Conservation (phyloP, 2,329 filamentous ascomycete species). For the Hymenotorrendiella dingleyae region DNA sequence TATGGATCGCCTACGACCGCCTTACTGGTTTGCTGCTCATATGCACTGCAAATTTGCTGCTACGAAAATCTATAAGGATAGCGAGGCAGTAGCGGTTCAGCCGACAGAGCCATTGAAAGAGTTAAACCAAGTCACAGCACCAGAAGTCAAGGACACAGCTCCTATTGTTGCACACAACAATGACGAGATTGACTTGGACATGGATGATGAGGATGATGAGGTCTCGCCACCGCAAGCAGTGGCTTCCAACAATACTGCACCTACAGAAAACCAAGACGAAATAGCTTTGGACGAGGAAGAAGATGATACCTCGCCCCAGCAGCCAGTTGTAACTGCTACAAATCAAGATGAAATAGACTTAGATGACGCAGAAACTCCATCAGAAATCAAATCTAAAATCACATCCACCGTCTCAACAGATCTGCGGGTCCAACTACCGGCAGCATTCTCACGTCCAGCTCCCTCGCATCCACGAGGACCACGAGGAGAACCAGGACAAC, state of each 20-base stretch:
- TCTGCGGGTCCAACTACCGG: conserved; percentile 68
- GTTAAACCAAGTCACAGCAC: background rate
- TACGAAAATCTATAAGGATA: conserved; percentile 46
- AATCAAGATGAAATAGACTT: conserved; percentile 12
- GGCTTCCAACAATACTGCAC: background rate
- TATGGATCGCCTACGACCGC: conserved; percentile 73
- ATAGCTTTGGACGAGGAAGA: conserved; percentile 47
- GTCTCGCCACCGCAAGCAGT: conserved; percentile 20
- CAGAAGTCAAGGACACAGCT: background rate
- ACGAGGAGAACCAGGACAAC: conserved; percentile 56
- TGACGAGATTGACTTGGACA: conserved; percentile 59
- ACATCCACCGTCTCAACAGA: conserved; percentile 48
- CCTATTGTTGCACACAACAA: conserved; percentile 44
- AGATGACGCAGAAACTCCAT: conserved; percentile 1
- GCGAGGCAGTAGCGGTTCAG: conserved; percentile 10
- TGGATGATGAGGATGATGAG: conserved; percentile 21
- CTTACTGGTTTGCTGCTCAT: conserved; percentile 91
- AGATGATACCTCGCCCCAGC: conserved; percentile 22
- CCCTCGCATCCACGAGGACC: conserved; percentile 32
- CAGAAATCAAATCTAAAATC: background rate
- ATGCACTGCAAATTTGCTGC: conserved; percentile 85
- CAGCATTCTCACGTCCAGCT: conserved; percentile 56
- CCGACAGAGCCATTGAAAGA: background rate
- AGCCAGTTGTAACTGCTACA: conserved; percentile 6
- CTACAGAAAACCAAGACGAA: conserved; percentile 41